phyloP scores from a whole-genome alignment of 1,284 basidiomycete genomes.

The Cutaneotrichosporon curvatum region DNA sequence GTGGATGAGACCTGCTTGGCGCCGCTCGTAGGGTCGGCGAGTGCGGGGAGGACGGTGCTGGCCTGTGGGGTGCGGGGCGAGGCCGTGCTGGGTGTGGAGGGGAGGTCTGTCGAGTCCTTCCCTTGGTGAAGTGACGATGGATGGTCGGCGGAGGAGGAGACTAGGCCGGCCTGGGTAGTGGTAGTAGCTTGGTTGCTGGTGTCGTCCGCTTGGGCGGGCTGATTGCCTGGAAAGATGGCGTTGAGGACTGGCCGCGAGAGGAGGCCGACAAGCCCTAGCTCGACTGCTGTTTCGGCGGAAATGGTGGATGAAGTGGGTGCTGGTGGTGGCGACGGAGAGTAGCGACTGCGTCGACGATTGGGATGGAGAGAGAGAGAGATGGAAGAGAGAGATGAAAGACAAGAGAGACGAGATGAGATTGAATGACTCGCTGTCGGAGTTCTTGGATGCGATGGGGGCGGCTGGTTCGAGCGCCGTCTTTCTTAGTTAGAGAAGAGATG shows the following conservation, averaged over 20 bases:
- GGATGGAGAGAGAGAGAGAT: too few species aligned
- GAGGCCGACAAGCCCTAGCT: slow-evolving; percentile 42
- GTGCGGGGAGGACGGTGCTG: too few species aligned
- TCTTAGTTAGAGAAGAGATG: too few species aligned
- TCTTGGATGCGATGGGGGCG: too few species aligned
- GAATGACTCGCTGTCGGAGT: neutral
- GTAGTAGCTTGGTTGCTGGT: too few species aligned
- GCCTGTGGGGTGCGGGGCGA: too few species aligned
- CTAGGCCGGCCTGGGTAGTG: neutral
- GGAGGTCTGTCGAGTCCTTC: neutral
- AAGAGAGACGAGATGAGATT: neutral
- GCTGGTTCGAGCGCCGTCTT: too few species aligned
- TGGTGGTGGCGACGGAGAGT: neutral
- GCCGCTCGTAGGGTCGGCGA: too few species aligned
- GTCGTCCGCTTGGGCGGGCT: slow-evolving; percentile 1
- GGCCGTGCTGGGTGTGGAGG: too few species aligned
- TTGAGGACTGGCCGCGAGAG: slow-evolving; percentile 41
- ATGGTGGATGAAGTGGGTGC: slow-evolving; percentile 3
- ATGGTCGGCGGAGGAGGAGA: too few species aligned
- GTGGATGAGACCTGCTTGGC: too few species aligned
- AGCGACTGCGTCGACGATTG: neutral
- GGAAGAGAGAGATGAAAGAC: neutral
- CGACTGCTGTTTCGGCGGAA: slow-evolving; percentile 33
- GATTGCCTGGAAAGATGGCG: slow-evolving; percentile 39
- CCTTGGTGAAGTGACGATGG: too few species aligned